phyloP scores from a whole-genome alignment of 768 basidiomycete species.

The Boletus reticulatus region DNA sequence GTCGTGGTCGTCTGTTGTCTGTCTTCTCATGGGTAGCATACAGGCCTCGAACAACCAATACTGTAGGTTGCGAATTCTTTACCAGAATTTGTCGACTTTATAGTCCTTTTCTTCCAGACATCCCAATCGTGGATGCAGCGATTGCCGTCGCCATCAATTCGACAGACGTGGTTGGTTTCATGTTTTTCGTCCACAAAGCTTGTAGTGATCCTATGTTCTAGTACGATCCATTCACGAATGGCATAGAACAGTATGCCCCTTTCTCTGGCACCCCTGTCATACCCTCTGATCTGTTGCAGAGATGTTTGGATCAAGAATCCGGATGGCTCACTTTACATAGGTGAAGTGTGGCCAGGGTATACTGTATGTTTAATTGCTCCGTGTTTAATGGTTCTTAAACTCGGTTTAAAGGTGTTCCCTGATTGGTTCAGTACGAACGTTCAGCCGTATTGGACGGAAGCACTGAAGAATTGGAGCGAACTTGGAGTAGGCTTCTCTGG shows the following conservation, averaged over 20 bases:
- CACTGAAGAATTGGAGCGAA: constrained; percentile 50
- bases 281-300: constrained; percentile 29
- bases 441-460: constrained; percentile 57
- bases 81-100: background rate
- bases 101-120: constrained; percentile 36
- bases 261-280: background rate
- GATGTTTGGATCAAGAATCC: constrained; percentile 72
- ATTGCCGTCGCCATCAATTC: constrained; percentile 53
- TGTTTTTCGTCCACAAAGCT: background rate
- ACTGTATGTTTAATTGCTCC: constrained; percentile 41
- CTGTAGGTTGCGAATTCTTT: constrained; percentile 9
- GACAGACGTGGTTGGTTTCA: constrained; percentile 54
- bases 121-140: constrained; percentile 68
- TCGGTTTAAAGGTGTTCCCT: constrained; percentile 44
- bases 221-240: constrained; percentile 67
- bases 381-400: background rate
- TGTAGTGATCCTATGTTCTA: constrained; percentile 20
- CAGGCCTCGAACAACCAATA: constrained; percentile 23
- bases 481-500: constrained; percentile 53
- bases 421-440: constrained; percentile 58
- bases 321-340: constrained; percentile 66
- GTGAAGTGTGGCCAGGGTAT: constrained; percentile 76
- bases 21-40: background rate
- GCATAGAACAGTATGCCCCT: constrained; percentile 49
- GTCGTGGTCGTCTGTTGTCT: background rate